These are phyloP conservation scores for Linderniella brevidens DNA, from an alignment of 257 asterid genomes.

Conservation along the genomic window DNA sequence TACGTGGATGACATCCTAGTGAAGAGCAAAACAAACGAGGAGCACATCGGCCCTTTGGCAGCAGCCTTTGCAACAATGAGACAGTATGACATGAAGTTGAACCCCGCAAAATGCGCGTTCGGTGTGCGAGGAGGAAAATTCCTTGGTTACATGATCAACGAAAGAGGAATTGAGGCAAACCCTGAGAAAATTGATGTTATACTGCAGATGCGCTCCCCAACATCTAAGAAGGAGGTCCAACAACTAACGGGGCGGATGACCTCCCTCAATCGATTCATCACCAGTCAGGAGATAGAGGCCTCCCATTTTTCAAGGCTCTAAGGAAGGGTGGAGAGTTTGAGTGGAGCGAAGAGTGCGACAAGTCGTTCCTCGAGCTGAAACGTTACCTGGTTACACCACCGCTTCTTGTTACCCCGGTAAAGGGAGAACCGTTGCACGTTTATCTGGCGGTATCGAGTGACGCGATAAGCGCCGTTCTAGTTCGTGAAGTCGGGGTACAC, in stretches of 20 bases:
- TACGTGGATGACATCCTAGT: not conserved
- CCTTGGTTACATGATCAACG: not conserved
- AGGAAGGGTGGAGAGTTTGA: not conserved
- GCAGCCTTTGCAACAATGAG: not conserved
- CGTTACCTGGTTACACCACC: not conserved
- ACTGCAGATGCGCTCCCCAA: not conserved
- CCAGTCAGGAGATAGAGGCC: not conserved
- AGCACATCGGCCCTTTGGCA: not conserved
- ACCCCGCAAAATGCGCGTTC: not conserved
- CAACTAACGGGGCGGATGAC: not conserved
- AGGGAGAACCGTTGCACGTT: not conserved
- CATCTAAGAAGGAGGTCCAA: not conserved
- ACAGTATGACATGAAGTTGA: not conserved
- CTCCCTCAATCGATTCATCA: not conserved
- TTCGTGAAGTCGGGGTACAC: not conserved
- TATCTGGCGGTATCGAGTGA: not conserved
- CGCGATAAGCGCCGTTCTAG: not conserved
- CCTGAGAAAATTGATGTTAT: not conserved
- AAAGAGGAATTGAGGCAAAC: constrained; percentile 2
- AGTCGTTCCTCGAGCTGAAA: not conserved
- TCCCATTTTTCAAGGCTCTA: not conserved
- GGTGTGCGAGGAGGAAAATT: not conserved
- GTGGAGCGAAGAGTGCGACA: not conserved
- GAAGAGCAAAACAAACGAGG: not conserved
- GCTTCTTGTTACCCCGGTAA: not conserved